Evolutionary conservation across 2,329 filamentous ascomycete genomes (phyloP).

Genomic region (Colletotrichum australisinense): DNA sequence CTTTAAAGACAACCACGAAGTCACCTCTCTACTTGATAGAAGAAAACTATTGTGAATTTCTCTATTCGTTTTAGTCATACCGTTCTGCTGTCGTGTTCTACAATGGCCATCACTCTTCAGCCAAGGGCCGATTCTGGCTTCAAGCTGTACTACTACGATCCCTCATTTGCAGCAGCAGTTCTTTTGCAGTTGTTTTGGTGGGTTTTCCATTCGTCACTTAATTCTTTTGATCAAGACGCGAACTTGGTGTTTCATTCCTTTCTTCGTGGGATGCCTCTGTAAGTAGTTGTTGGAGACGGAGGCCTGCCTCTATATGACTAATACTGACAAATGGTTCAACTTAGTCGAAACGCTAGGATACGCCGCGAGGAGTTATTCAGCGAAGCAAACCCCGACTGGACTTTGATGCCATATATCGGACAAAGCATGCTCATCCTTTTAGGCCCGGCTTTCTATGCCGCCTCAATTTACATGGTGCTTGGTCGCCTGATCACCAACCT

Average conservation of each 20-base stretch:
- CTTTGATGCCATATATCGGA: slow-evolving; percentile 49
- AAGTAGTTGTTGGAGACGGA: slow-evolving; percentile 35
- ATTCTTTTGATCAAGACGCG: slow-evolving; percentile 52
- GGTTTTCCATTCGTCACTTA: slow-evolving; percentile 51
- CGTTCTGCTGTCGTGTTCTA: too few relatives aligned
- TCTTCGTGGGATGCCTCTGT: slow-evolving; percentile 63
- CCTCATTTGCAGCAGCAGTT: slow-evolving; percentile 54
- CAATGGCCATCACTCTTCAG: too few relatives aligned
- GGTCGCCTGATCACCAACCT: slow-evolving; percentile 54
- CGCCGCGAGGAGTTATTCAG: slow-evolving; percentile 58
- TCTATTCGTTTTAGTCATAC: too few relatives aligned
- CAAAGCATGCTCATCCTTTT: slow-evolving; percentile 57
- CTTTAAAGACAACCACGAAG: too few relatives aligned
- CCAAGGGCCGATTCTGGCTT: not conserved
- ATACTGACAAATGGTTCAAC: not conserved
- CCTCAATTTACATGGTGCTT: slow-evolving; percentile 62
- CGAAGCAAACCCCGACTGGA: slow-evolving; percentile 51
- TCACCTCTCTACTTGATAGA: too few relatives aligned
- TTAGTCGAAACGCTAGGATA: slow-evolving; percentile 63
- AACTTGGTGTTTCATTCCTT: slow-evolving; percentile 64
- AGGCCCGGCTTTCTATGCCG: slow-evolving; percentile 58
- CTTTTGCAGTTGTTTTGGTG: slow-evolving; percentile 51
- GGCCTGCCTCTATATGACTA: not conserved
- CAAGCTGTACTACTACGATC: slow-evolving; percentile 58
- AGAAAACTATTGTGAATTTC: too few relatives aligned